Evolutionary conservation across 768 basidiomycete genomes (phyloP), one percentile per base, ranked within the genome.

Genomic region (Suillus bovinus): DNA sequence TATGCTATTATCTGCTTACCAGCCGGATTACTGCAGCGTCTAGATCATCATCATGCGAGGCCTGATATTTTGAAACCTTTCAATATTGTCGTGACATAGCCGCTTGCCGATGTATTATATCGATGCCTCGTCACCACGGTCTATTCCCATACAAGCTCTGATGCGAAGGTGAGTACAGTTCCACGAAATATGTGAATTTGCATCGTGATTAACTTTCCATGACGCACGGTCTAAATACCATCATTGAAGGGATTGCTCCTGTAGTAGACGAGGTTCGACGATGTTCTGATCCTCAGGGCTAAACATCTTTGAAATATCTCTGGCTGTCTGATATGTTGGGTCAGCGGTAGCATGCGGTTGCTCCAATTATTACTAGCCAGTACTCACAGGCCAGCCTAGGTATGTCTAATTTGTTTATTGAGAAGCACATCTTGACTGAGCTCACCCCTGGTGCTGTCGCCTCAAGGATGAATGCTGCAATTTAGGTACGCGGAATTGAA

Each of bases 361-460:
- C 16, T 17, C 16, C 14, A 4, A 10, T 17, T 29, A 17, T 29
- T 10, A 10, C 27, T 29, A 17, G 27, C 8, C 27, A 49, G 8
- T 29, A 66, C 24, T 73, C 74, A 16, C 72, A 74, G n/a, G n/a
- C n/a, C n/a, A n/a, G 13, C 66, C 72, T n/a, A 67, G 67, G 61
- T 34, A 72, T 16, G 64, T 31, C 5, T 61, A 65, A 29, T 53
- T 24, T 71, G 66, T 13, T 61, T 60, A 31, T 64, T 70, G 22
- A 59, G 63, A 13, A 72, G 65, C 70, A 69, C 46, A 69, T 69
- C 4, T 65, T 72, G 17, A 58, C 69, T 7, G 72, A 74, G 24
- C 74, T 74, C 58, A 33, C 67, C n/a, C n/a, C 13, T 69, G 72
- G 6, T 67, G 67, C 46, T 65, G 66, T 22, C 67, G 62, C 60